Evolutionary conservation across 805 yeast genomes (phyloP), one percentile per base, ranked within the genome.

Genomic region (Candida taoyuanica): DNA sequence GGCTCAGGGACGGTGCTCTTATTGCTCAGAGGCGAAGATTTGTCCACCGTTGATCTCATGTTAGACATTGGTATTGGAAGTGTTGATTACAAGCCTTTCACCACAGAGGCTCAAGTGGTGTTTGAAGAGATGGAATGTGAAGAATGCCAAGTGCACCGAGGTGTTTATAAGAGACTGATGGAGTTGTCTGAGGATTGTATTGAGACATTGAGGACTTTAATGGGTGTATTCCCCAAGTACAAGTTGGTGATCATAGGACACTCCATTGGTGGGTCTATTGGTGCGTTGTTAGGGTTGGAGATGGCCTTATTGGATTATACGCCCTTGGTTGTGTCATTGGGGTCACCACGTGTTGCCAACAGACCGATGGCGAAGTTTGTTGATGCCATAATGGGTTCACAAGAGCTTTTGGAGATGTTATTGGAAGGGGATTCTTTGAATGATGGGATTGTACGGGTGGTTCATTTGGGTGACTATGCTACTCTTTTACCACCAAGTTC

Each of bases 241-340:
- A 53, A 62, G 18, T 42, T 82, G 7, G 68, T 74, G 1, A 65
- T 80, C 2, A 63, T 78, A 0, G 94, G 94, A 0, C 94, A 85
- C 58, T 85, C 94, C 0, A 59, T 84, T 40, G 88, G 88, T 3
- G 94, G 81, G 0, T 86, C 91, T 0, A 51, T 82, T 25, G 81
- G 89, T 2, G 59, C 69, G 3, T 63, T 85, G 34, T 65, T 74
- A 8, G 91, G 83, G 0, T 64, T 78, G 16, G 93, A 84, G 50
- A 63, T 79, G 29, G 64, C 72, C 33, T 48, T 77, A 13, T 44
- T 74, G 57, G 86, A 83, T 0, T 63, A 62, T 41, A 56, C 70
- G n/a, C 81, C 83, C 0, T 55, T 72, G 31, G 72, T 83, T 1
- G 58, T 81, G 17, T 67, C 84, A 1, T 78, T 65, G 60, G 94